Conservation (phyloP, 257 asterid genomes). For the Cinchona pubescens region DNA sequence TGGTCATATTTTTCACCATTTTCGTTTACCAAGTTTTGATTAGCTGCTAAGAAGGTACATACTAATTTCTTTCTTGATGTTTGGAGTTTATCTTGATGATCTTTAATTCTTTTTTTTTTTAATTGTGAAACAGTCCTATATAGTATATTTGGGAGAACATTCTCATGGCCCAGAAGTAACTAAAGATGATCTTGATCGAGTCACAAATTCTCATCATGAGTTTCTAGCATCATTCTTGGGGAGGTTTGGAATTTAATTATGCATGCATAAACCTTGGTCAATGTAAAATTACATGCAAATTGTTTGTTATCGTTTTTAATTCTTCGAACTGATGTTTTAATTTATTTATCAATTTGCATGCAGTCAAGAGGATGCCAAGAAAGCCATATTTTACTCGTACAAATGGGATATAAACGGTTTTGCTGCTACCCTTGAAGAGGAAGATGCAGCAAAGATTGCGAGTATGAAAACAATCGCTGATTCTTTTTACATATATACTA, state of each 20-base stretch:
- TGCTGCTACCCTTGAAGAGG: constrained; percentile 68
- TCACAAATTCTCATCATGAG: constrained; percentile 44
- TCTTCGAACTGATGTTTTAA: too few relatives aligned
- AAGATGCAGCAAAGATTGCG: constrained; percentile 54
- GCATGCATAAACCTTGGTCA: too few relatives aligned
- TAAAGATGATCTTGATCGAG: constrained; percentile 39
- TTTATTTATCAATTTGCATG: neutral
- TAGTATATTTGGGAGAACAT: constrained; percentile 83
- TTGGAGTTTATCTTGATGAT: neutral
- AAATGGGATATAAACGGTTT: constrained; percentile 64
- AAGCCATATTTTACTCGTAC: constrained; percentile 65
- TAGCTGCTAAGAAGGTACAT: constrained; percentile 60
- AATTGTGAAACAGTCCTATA: constrained; percentile 39
- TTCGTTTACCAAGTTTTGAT: constrained; percentile 43
- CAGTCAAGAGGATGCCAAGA: constrained; percentile 56
- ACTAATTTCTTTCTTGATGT: too few relatives aligned
- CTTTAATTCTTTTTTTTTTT: neutral
- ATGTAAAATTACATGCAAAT: too few relatives aligned
- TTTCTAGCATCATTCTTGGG: constrained; percentile 59
- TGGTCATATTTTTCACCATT: constrained; percentile 32
- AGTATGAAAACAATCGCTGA: constrained; percentile 37
- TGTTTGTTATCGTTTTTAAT: too few relatives aligned
- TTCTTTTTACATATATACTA: too few relatives aligned
- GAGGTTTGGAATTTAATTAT: constrained; percentile 34
- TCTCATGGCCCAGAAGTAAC: constrained; percentile 56